Percentiles rank a stretch among this genome's conserved stretches.
Evolutionary conservation across 257 asterid species (phyloP).

Genomic region (Gynochthodes officinalis): DNA sequence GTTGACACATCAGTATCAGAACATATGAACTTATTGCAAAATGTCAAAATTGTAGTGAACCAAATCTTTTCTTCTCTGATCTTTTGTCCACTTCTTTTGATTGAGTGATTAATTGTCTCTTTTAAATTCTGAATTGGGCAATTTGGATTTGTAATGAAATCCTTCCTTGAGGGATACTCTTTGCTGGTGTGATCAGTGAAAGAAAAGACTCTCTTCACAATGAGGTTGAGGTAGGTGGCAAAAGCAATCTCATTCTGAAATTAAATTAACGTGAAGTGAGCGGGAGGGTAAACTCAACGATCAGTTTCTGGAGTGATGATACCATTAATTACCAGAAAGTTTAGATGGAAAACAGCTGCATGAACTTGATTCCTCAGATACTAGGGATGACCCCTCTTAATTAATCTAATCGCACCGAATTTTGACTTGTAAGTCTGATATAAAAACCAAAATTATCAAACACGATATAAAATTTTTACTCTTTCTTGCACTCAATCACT

Average conservation of each 20-base stretch:
- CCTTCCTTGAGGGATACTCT: background rate
- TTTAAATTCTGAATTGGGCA: background rate
- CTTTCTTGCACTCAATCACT: constrained; percentile 15
- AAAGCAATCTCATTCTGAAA: background rate
- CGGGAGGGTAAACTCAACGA: constrained; percentile 7
- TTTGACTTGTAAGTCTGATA: background rate
- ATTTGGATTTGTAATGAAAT: background rate
- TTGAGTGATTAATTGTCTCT: background rate
- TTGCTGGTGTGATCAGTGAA: background rate
- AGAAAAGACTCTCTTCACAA: background rate
- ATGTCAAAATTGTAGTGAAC: background rate
- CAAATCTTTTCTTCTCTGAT: background rate
- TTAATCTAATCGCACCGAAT: constrained; percentile 6
- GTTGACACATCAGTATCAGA: background rate
- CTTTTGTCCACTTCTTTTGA: background rate
- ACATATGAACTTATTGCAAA: background rate
- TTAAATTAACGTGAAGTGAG: constrained; percentile 5
- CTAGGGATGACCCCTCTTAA: background rate
- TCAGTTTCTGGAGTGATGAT: background rate
- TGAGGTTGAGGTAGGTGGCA: background rate
- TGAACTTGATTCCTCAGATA: background rate
- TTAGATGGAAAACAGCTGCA: constrained; percentile 1
- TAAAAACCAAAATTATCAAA: background rate
- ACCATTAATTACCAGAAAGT: background rate
- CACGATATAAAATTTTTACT: background rate